Conservation (phyloP, 768 basidiomycete species). For the Pulveroboletus sp. region DNA sequence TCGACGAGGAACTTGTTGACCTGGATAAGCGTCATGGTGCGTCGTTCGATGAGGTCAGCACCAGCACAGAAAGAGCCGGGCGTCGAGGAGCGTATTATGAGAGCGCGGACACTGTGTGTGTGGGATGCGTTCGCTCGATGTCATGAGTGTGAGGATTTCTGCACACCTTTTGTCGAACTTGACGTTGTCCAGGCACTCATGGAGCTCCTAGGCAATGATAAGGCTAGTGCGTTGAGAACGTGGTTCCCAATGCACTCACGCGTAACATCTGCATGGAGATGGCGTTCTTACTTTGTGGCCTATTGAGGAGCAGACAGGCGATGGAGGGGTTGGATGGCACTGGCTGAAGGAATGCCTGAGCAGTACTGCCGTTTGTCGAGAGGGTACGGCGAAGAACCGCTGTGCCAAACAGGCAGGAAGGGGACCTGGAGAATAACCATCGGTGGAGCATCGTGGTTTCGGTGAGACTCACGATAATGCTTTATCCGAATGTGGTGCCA, state of each 20-base stretch:
- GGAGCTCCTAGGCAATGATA: constrained; percentile 52
- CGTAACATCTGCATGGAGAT: constrained; percentile 70
- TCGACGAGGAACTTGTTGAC: constrained; percentile 75
- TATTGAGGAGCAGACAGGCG: constrained; percentile 70
- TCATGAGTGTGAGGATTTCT: background rate
- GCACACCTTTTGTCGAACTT: constrained; percentile 62
- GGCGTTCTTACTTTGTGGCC: constrained; percentile 82
- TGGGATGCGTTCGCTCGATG: background rate
- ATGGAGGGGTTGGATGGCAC: constrained; percentile 57
- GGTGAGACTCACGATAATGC: background rate
- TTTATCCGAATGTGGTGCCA: no score
- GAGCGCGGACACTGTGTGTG: constrained; percentile 56
- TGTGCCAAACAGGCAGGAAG: background rate
- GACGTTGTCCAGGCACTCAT: constrained; percentile 60
- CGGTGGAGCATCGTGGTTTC: constrained; percentile 5
- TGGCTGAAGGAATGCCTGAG: constrained; percentile 46
- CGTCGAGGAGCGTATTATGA: constrained; percentile 79
- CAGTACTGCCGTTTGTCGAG: constrained; percentile 14
- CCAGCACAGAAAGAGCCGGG: constrained; percentile 86
- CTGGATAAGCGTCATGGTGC: constrained; percentile 72
- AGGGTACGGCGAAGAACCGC: constrained; percentile 11
- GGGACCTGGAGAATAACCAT: background rate
- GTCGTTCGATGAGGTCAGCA: constrained; percentile 82
- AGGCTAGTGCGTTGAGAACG: background rate
- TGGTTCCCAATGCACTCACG: constrained; percentile 34